Conservation (phyloP, 192 early-diverging fungal species). For the Phycomyces nitens region DNA sequence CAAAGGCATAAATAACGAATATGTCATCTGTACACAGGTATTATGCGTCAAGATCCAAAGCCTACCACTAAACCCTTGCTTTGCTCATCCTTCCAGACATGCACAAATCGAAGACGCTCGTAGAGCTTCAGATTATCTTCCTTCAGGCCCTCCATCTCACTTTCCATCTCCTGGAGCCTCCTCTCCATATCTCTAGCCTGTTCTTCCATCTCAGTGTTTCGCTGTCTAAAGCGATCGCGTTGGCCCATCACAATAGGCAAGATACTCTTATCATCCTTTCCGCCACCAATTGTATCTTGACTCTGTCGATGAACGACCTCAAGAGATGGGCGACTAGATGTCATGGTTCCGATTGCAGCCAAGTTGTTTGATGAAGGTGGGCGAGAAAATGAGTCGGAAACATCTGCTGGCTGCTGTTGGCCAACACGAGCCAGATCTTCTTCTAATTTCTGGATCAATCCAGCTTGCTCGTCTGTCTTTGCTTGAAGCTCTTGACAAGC, state of each 20-base stretch:
- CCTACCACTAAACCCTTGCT: slow-evolving; percentile 19
- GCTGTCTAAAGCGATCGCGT: slow-evolving; percentile 84
- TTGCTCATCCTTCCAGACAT: slow-evolving; percentile 53
- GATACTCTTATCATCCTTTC: slow-evolving; percentile 49
- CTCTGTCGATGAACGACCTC: not conserved
- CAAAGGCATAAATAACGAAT: not conserved
- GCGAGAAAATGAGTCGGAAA: slow-evolving; percentile 2
- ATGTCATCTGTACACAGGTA: not conserved
- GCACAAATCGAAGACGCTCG: slow-evolving; percentile 85
- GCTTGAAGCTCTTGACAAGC: slow-evolving; percentile 32
- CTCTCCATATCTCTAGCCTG: slow-evolving; percentile 49
- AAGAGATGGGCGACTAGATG: not conserved
- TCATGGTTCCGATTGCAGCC: slow-evolving; percentile 3
- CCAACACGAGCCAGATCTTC: slow-evolving; percentile 53
- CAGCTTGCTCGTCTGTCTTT: slow-evolving; percentile 39
- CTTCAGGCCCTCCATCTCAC: slow-evolving; percentile 64
- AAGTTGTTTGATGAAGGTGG: slow-evolving; percentile 6
- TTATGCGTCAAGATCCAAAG: not conserved
- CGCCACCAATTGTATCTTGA: slow-evolving; percentile 3
- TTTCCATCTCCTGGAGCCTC: slow-evolving; percentile 54
- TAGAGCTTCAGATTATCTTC: slow-evolving; percentile 87
- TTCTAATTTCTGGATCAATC: slow-evolving; percentile 50
- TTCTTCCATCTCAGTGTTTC: slow-evolving; percentile 83
- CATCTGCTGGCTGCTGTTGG: slow-evolving; percentile 1
- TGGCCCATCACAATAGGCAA: slow-evolving; percentile 86